Conservation (phyloP, 352 stramenopile species). For the Stephanocyclus meneghinianus region DNA sequence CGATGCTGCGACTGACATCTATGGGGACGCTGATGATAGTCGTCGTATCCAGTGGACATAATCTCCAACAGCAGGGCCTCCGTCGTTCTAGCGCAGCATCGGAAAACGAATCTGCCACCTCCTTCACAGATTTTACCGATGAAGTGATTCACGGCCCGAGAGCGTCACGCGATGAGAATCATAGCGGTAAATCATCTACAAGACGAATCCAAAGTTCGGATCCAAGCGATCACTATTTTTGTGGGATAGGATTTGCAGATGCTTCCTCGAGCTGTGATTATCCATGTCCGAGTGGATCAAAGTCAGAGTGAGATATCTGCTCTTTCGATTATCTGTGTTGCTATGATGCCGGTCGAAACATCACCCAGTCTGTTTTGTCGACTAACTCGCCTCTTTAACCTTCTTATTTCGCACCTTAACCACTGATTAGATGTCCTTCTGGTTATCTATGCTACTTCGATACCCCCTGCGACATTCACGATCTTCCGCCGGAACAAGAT, state of each 20-base stretch:
- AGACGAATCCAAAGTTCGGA: not conserved
- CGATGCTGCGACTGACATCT: no score
- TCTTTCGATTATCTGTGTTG: not conserved
- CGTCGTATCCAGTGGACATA: no score
- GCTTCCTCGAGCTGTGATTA: not conserved
- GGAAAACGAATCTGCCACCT: no score
- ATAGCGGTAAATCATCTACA: not conserved
- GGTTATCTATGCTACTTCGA: conserved; percentile 19
- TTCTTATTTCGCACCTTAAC: not conserved
- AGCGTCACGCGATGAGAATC: not conserved
- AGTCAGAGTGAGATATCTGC: not conserved
- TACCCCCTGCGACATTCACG: conserved; percentile 6
- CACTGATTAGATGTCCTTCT: conserved; percentile 4
- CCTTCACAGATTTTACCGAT: no score
- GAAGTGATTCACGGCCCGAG: no score
- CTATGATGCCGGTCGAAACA: not conserved
- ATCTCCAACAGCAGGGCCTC: no score
- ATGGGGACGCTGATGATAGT: no score
- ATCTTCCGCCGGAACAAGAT: not conserved
- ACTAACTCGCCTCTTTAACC: not conserved
- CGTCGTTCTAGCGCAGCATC: no score
- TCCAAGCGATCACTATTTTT: conserved; percentile 21
- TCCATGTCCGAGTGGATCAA: conserved; percentile 8
- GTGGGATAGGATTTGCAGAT: conserved; percentile 15
- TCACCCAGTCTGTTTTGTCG: not conserved